phyloP scores from a whole-genome alignment of 306 rosid genomes.

The Inga oerstediana region DNA sequence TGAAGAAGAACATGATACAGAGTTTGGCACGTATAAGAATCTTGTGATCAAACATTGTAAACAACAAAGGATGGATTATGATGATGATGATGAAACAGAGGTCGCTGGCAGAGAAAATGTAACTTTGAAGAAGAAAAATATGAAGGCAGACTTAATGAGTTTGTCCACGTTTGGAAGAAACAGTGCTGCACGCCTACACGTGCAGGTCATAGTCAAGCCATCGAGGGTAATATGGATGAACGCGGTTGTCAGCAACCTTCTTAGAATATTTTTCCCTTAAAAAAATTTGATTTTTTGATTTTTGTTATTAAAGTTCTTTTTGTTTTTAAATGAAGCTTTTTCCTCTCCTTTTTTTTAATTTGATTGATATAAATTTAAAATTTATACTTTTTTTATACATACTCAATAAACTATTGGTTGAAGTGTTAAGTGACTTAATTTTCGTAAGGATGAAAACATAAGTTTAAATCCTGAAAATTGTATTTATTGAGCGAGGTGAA shows the following conservation, averaged over 20 bases:
- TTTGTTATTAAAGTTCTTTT: no score
- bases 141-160: not conserved
- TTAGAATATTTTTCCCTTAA: not conserved
- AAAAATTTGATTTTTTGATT: not conserved
- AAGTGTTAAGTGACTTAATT: no score
- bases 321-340: not conserved
- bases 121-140: not conserved
- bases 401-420: no score
- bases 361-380: not conserved
- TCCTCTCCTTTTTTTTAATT: not conserved
- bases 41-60: not conserved
- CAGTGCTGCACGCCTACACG: no score
- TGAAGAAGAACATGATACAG: conserved; percentile 36
- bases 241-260: not conserved
- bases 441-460: no score
- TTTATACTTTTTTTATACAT: no score
- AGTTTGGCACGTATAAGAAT: conserved; percentile 23
- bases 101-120: not conserved
- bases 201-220: no score
- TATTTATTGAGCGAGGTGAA: no score
- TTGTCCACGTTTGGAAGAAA: not conserved
- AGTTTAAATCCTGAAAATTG: no score
- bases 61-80: not conserved
- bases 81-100: not conserved
- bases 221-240: not conserved